Conservation (phyloP, 805 yeast genomes). For the Candida tammaniensis region DNA sequence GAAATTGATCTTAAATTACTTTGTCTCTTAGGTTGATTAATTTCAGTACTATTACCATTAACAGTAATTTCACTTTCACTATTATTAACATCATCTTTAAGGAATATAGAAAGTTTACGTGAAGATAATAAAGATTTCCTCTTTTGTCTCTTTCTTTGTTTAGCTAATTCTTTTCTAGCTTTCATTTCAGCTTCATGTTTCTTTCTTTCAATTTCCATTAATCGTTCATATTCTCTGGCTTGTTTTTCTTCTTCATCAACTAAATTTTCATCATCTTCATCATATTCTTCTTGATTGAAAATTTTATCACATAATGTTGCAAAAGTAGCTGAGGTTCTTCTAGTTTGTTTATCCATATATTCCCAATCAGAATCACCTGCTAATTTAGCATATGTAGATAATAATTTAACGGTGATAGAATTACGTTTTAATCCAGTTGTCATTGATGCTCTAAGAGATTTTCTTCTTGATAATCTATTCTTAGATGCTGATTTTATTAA, state of each 20-base stretch:
- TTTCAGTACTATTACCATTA: slow-evolving; percentile 25
- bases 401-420: slow-evolving; percentile 67
- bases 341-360: slow-evolving; percentile 67
- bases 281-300: slow-evolving; percentile 61
- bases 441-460: slow-evolving; percentile 38
- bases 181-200: slow-evolving; percentile 53
- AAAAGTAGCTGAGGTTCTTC: slow-evolving; percentile 73
- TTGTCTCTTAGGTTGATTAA: slow-evolving; percentile 36
- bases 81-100: slow-evolving; percentile 33
- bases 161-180: slow-evolving; percentile 47
- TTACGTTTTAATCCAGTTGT: slow-evolving; percentile 55
- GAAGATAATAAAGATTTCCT: slow-evolving; percentile 39
- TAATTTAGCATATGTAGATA: slow-evolving; percentile 71
- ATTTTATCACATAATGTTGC: slow-evolving; percentile 75
- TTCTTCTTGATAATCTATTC: slow-evolving; percentile 31
- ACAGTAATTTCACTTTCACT: slow-evolving; percentile 25
- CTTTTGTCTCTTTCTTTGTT: slow-evolving; percentile 40
- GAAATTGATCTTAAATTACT: slow-evolving; percentile 37
- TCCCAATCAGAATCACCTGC: slow-evolving; percentile 66
- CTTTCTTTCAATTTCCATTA: slow-evolving; percentile 44
- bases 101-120: slow-evolving; percentile 33
- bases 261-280: slow-evolving; percentile 48
- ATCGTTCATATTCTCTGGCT: slow-evolving; percentile 45
- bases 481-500: slow-evolving; percentile 23
- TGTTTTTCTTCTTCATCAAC: slow-evolving; percentile 41